phyloP scores from a whole-genome alignment of 768 basidiomycete genomes.

The Russula vinacea region DNA sequence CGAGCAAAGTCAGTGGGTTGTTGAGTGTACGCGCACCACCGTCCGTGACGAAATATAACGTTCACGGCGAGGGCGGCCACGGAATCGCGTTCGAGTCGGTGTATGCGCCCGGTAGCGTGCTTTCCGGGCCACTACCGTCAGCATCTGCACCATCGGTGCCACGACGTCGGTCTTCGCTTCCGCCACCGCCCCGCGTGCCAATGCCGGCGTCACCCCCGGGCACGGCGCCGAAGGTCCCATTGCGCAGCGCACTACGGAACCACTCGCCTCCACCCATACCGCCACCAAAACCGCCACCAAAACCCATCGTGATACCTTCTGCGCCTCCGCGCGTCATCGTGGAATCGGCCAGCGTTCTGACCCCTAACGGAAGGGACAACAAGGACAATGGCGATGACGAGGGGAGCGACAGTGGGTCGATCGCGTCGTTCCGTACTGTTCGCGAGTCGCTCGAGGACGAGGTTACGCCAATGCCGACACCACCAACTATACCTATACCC shows the following conservation, averaged over 20 bases:
- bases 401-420: slow-evolving; percentile 45
- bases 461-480: slow-evolving; percentile 21
- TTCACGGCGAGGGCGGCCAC: slow-evolving; percentile 23
- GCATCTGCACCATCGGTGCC: background rate
- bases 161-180: slow-evolving; percentile 6
- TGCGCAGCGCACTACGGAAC: slow-evolving; percentile 62
- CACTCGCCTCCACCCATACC: slow-evolving; percentile 22
- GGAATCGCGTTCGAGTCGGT: slow-evolving; percentile 26
- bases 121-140: background rate
- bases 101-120: slow-evolving; percentile 12
- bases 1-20: slow-evolving; percentile 2
- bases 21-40: slow-evolving; percentile 26
- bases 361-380: background rate
- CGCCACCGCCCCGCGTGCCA: slow-evolving; percentile 10
- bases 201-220: background rate
- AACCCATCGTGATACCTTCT: slow-evolving; percentile 17
- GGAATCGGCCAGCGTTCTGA: background rate
- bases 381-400: slow-evolving; percentile 10
- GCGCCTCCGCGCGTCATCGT: slow-evolving; percentile 24
- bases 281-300: slow-evolving; percentile 21
- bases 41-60: slow-evolving; percentile 22
- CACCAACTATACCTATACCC: background rate
- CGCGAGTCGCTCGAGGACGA: slow-evolving; percentile 49
- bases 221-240: slow-evolving; percentile 42
- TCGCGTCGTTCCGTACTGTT: slow-evolving; percentile 66